Conservation (phyloP, 2,329 filamentous ascomycete genomes). For the Nemania serpens region DNA sequence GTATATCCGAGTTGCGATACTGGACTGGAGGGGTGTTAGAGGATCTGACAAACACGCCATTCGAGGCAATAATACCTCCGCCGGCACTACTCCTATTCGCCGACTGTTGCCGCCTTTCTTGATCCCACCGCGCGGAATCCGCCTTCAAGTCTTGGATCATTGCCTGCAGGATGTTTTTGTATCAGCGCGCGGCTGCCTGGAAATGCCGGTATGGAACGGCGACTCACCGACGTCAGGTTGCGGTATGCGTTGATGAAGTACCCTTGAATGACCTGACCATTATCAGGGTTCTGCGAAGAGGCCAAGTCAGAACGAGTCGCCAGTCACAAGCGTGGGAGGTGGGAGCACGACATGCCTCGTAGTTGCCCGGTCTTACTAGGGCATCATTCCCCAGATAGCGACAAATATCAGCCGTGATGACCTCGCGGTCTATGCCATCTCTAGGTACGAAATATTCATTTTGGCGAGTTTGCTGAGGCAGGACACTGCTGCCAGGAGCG, state of each 20-base stretch:
- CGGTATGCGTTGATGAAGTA: constrained; percentile 81
- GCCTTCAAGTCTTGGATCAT: constrained; percentile 68
- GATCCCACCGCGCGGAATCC: constrained; percentile 66
- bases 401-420: constrained; percentile 84
- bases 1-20: constrained; percentile 61
- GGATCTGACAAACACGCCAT: constrained; percentile 54
- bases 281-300: constrained; percentile 54
- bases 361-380: constrained; percentile 73
- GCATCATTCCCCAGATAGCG: constrained; percentile 84
- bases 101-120: constrained; percentile 61
- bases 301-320: constrained; percentile 31
- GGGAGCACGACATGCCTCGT: constrained; percentile 60
- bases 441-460: constrained; percentile 82
- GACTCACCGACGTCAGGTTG: constrained; percentile 74
- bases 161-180: constrained; percentile 48
- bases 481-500: constrained; percentile 44
- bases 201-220: background rate
- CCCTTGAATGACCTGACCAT: constrained; percentile 66
- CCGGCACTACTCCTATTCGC: constrained; percentile 54
- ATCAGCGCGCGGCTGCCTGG: constrained; percentile 27
- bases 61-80: constrained; percentile 63
- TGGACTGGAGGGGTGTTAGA: constrained; percentile 65
- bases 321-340: constrained; percentile 4
- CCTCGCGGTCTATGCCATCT: constrained; percentile 81
- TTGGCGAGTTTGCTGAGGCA: constrained; percentile 56